A percentile compares a stretch with the other conserved stretches of the same genome.
phyloP scores from a whole-genome alignment of 148 eudicot species.

The Chenopodium formosanum region DNA sequence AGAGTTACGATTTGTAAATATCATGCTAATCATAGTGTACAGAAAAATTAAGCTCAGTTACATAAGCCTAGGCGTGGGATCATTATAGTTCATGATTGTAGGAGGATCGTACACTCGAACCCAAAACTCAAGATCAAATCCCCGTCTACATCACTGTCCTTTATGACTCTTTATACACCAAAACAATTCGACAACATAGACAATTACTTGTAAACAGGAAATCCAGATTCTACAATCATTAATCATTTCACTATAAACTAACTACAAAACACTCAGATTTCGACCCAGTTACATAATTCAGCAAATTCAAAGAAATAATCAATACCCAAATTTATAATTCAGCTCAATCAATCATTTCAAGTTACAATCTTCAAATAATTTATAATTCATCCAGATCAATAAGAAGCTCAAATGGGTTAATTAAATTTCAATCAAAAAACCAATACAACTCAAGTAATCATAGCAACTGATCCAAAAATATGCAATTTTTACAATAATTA shows the following conservation, averaged over 20 bases:
- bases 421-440: background rate
- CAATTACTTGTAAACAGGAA: background rate
- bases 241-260: background rate
- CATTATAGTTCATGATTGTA: background rate
- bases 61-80: background rate
- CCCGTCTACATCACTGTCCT: too few relatives aligned
- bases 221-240: background rate
- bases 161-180: too few relatives aligned
- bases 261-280: slow-evolving; percentile 4
- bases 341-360: background rate
- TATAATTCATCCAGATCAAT: background rate
- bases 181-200: too few relatives aligned
- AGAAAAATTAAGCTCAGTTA: background rate
- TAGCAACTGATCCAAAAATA: background rate
- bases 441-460: background rate
- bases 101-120: too few relatives aligned
- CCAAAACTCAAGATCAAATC: too few relatives aligned
- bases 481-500: background rate
- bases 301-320: background rate
- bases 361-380: background rate
- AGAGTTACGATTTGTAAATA: background rate
- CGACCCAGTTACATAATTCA: slow-evolving; percentile 1
- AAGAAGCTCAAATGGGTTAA: background rate
- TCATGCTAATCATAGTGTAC: background rate
- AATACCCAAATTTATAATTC: background rate